phyloP scores from a whole-genome alignment of 1,284 basidiomycete genomes.

The Butyriboletus appendiculatus region DNA sequence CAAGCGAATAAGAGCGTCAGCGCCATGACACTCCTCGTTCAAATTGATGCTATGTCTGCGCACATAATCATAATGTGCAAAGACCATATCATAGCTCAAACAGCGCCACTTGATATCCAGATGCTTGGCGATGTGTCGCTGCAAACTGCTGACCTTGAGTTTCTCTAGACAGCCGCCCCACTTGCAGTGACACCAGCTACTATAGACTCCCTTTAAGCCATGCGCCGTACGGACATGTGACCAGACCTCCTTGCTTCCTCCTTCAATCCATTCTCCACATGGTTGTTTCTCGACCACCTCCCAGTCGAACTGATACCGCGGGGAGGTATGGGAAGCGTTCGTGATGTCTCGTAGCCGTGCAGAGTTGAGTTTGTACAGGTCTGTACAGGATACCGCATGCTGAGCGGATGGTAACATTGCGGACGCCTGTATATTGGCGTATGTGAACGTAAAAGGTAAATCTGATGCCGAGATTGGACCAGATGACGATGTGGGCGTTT shows the following conservation, averaged over 20 bases:
- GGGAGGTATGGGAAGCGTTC: background rate
- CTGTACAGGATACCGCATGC: background rate
- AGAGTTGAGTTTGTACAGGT: background rate
- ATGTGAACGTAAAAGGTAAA: background rate
- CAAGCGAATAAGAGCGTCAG: background rate
- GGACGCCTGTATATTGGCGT: too few species aligned
- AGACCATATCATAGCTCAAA: constrained; percentile 8
- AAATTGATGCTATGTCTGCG: constrained; percentile 16
- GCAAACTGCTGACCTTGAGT: constrained; percentile 18
- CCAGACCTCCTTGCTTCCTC: constrained; percentile 16
- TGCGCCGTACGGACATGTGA: constrained; percentile 12
- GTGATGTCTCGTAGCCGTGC: background rate
- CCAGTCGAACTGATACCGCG: constrained; percentile 12
- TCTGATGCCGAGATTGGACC: background rate
- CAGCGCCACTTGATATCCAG: constrained; percentile 18
- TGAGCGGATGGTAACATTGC: background rate
- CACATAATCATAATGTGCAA: constrained; percentile 12
- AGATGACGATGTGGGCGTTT: background rate
- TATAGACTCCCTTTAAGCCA: constrained; percentile 14
- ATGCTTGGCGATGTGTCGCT: constrained; percentile 14
- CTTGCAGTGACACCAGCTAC: constrained; percentile 1
- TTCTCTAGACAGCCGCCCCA: constrained; percentile 14
- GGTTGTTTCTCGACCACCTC: background rate
- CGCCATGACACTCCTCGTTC: constrained; percentile 8
- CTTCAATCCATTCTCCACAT: constrained; percentile 10